These are phyloP conservation scores for Xylaria intraflava DNA, from an alignment of 495 filamentous ascomycete species.

Conservation along the genomic window DNA sequence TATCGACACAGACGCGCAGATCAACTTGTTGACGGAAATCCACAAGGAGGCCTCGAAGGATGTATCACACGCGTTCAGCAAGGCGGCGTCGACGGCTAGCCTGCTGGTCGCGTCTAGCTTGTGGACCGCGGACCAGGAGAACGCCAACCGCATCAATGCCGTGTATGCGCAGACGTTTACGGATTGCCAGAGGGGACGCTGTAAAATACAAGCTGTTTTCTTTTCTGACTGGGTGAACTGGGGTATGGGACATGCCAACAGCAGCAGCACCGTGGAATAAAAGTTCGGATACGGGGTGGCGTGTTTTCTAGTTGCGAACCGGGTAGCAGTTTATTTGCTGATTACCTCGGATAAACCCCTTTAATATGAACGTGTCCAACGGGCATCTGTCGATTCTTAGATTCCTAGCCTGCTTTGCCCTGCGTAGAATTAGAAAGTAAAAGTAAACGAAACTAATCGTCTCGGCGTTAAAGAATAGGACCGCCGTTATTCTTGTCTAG, in stretches of 20 bases:
- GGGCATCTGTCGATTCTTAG: no score
- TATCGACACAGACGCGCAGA: constrained; percentile 29
- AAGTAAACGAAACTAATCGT: no score
- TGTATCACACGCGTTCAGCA: constrained; percentile 40
- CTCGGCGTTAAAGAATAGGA: no score
- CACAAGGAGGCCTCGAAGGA: constrained; percentile 67
- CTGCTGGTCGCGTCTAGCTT: constrained; percentile 41
- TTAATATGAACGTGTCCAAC: no score
- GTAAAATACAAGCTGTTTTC: constrained; percentile 44
- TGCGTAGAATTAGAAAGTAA: no score
- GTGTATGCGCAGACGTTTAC: constrained; percentile 40
- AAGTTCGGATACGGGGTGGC: not conserved
- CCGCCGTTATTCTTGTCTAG: no score
- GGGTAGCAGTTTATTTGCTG: no score
- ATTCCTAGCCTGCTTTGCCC: no score
- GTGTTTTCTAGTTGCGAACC: no score
- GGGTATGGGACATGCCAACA: constrained; percentile 46
- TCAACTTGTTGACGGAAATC: constrained; percentile 57
- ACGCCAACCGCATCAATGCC: constrained; percentile 26
- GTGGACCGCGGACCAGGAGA: constrained; percentile 27
- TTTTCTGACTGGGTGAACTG: constrained; percentile 52
- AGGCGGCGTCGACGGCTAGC: constrained; percentile 44
- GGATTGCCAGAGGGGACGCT: constrained; percentile 37
- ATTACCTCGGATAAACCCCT: no score
- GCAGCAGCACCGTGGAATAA: not conserved